Evolutionary conservation across 208 protist species (phyloP).

Genomic region (Trypanosoma melophagium): DNA sequence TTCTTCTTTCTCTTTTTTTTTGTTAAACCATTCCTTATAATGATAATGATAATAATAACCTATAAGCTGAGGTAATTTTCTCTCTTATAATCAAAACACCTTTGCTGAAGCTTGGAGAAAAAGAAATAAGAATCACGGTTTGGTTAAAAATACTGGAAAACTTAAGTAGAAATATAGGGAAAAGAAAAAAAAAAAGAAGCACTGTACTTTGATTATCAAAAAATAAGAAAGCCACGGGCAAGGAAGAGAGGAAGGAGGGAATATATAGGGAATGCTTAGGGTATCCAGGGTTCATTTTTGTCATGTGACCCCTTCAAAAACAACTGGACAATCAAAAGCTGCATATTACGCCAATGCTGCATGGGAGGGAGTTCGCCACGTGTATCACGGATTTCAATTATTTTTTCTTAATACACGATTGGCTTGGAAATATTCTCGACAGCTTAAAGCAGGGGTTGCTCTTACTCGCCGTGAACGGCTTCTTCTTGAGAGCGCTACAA

Average conservation of each 20-base stretch:
- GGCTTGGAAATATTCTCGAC: constrained; percentile 86
- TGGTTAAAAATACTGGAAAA: not conserved
- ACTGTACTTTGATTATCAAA: not conserved
- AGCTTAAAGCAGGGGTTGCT: constrained; percentile 81
- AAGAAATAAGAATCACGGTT: not conserved
- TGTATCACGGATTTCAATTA: constrained; percentile 89
- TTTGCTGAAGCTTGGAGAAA: not conserved
- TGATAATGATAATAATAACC: not conserved
- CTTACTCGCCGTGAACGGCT: constrained; percentile 85
- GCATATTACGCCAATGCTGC: constrained; percentile 39
- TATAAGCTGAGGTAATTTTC: not conserved
- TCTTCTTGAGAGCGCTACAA: constrained; percentile 91
- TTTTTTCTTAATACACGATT: constrained; percentile 88
- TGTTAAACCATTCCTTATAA: not conserved
- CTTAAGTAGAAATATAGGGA: not conserved
- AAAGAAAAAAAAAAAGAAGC: not conserved
- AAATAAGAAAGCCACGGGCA: too few relatives aligned
- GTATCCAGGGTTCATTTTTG: constrained; percentile 16
- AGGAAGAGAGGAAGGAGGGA: not conserved
- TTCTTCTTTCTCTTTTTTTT: constrained; percentile 21
- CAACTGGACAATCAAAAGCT: constrained; percentile 13
- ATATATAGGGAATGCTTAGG: constrained; percentile 19
- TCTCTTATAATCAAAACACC: constrained; percentile 2
- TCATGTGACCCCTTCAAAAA: constrained; percentile 15
- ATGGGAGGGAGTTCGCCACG: constrained; percentile 70